Base-by-base conservation (phyloP, 495 filamentous ascomycete species). In the Penicillium coprophilum region DNA sequence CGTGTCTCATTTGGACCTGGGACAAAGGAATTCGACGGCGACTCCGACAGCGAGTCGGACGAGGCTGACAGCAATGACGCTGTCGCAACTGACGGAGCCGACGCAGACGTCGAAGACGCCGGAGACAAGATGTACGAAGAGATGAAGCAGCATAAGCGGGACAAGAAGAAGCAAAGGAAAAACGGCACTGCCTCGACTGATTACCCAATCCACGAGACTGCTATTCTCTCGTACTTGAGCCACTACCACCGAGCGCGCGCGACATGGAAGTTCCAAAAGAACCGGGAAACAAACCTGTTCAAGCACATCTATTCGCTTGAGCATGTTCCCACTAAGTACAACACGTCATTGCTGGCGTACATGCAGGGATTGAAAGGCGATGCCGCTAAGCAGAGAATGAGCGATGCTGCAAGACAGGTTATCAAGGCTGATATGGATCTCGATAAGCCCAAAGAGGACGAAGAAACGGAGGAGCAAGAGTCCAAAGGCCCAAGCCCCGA, bases 181-280 rank as follows among this genome's bases (percentile, higher is more conserved):
- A 48, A 44, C 11, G 64, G 24, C 31, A 24, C 55, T 28, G 47
- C 59, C 31, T 47, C 61, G 30, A 61, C 67, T 23, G 47, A 48
- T 1, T 23, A 48, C 27, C 57, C 59, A 39, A 58, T 64, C 21
- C 64, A 71, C 50, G 71, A 83, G 61, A 79, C 82, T 44, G 82
- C 85, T 6, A 84, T 90, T 54, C 81, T 95, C 36, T 75, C 72
- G 20, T 96, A 96, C 68, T 78, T 96, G 20, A 79, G 76, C 23
- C 79, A 80, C 66, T 92, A 89, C 80, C 74, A 87, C 67, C 81
- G 79, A 41, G 77, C 82, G 45, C 85, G 82, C 41, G 70, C 77
- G 0, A 76, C 72, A 36, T 96, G 92, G 92, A 96, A 96, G 71
- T 96, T 96, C 75, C 92, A 92, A 76, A 96, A 96, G 75, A 87